Percentiles rank a stretch among this genome's conserved stretches.
Evolutionary conservation across 2,329 filamentous ascomycete genomes (phyloP).

Genomic region (Aspergillus flavus): DNA sequence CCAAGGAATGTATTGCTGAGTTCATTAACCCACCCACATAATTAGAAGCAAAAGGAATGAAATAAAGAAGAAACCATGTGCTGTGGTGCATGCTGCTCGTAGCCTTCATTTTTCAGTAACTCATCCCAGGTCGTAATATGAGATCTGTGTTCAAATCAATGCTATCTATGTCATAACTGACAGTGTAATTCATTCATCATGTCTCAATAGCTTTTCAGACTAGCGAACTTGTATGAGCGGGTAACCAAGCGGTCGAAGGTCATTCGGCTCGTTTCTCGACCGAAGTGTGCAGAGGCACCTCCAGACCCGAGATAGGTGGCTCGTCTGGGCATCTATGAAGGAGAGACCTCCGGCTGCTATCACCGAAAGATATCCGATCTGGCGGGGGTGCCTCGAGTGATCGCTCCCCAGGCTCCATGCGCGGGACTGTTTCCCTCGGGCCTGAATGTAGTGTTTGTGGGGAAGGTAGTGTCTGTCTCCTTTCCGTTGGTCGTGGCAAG

Average conservation of each 20-base stretch:
- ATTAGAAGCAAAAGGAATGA: slow-evolving; percentile 1
- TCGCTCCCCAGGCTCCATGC: slow-evolving; percentile 29
- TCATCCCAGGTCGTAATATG: slow-evolving; percentile 18
- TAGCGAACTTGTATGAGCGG: slow-evolving; percentile 5
- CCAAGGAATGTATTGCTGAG: neutral
- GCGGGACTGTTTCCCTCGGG: slow-evolving; percentile 28
- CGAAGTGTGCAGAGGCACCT: slow-evolving; percentile 24
- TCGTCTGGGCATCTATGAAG: slow-evolving; percentile 29
- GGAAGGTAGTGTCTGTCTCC: slow-evolving; percentile 33
- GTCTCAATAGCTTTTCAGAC: slow-evolving; percentile 14
- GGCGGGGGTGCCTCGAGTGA: slow-evolving; percentile 23
- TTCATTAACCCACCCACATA: neutral
- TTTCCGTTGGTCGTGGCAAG: slow-evolving; percentile 29
- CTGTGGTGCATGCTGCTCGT: slow-evolving; percentile 15
- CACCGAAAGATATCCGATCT: slow-evolving; percentile 29
- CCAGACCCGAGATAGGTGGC: slow-evolving; percentile 20
- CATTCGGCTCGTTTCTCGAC: slow-evolving; percentile 24
- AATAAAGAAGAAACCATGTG: slow-evolving; percentile 3
- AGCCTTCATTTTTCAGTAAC: slow-evolving; percentile 18
- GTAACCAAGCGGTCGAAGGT: slow-evolving; percentile 2
- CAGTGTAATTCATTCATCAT: slow-evolving; percentile 28
- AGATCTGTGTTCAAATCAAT: slow-evolving; percentile 26
- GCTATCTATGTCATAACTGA: slow-evolving; percentile 36
- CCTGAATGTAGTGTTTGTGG: slow-evolving; percentile 34
- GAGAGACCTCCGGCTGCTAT: slow-evolving; percentile 27